Base-by-base conservation (phyloP, 176 grass and related monocot species). In the Puya raimondii region DNA sequence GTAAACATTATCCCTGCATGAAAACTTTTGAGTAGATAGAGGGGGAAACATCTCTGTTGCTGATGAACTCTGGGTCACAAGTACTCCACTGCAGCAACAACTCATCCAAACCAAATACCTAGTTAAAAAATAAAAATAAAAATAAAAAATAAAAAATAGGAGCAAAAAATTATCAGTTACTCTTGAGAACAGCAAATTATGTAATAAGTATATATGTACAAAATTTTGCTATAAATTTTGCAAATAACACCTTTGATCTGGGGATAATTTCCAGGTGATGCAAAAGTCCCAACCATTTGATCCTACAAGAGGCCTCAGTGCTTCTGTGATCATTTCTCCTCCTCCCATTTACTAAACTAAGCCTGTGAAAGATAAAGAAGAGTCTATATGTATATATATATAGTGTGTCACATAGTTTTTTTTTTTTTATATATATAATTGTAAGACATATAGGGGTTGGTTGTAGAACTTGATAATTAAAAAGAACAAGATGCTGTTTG, bases 101-200 rank as follows among this genome's bases (percentile, higher is more conserved):
- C 87, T 87, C 50, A 76, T 64, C 91, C 86, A 87, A 74, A 88
- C 87, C 81, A 88, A 79, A 73, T 85, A 96, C 65, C 91, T 96
- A 64, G 21, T 10, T 51, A 26, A 12, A 79, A 53, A 42, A 4
- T 51, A 26, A 12, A 79, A 53, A 42, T 63, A 51, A 54, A 14
- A 25, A 10, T 5, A 13, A 66, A 26, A 26, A 9, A 15, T 2
- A 68, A 17, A 18, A 9, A 15, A 11, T 1, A 14, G 42, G 13
- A 65, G 16, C 49, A 49, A 14, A 6, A 2, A 48, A 48, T 65
- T 23, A 42, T 42, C 33, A 7, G 33, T 42, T 42, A 42, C 33
- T 42, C 33, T 42, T 42, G 33, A 42, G 33, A 42, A 42, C 33
- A 42, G 4, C 22, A 8, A 9, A 69, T 9, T 47, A 69, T 18